Conservation (phyloP, 2,329 filamentous ascomycete species). For the Onygena corvina region DNA sequence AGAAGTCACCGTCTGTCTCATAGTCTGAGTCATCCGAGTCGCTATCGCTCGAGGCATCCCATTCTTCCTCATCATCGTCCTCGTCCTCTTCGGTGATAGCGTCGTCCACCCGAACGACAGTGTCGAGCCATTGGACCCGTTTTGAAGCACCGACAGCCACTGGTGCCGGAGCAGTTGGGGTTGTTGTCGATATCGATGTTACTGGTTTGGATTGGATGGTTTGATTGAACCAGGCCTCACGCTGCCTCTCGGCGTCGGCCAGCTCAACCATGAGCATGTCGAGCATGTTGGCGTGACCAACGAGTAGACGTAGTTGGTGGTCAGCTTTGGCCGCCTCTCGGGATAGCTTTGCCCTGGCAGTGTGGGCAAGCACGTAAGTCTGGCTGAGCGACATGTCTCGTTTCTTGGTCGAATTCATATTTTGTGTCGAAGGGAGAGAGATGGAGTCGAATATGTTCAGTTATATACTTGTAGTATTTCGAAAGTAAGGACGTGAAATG, state of each 20-base stretch:
- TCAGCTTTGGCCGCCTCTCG: slow-evolving; percentile 79
- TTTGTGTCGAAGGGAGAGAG: too few relatives aligned
- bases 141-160: neutral
- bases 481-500: neutral
- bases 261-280: slow-evolving; percentile 88
- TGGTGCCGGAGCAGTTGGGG: neutral
- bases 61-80: slow-evolving; percentile 48
- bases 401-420: slow-evolving; percentile 34
- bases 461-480: neutral
- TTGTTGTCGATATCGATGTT: slow-evolving; percentile 51
- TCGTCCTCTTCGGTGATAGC: slow-evolving; percentile 24
- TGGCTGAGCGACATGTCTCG: slow-evolving; percentile 96
- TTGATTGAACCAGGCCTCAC: slow-evolving; percentile 96
- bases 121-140: slow-evolving; percentile 36
- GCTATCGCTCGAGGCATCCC: slow-evolving; percentile 38
- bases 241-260: slow-evolving; percentile 84
- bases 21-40: slow-evolving; percentile 34
- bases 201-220: slow-evolving; percentile 54
- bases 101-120: slow-evolving; percentile 59
- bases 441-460: neutral
- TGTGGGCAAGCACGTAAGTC: slow-evolving; percentile 97
- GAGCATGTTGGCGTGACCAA: slow-evolving; percentile 96
- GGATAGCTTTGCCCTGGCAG: slow-evolving; percentile 90
- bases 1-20: slow-evolving; percentile 26
- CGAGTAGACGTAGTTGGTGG: slow-evolving; percentile 87